These are phyloP conservation scores for Thalassiosira oceanica DNA, from an alignment of 352 stramenopile genomes.

Conservation along the genomic window DNA sequence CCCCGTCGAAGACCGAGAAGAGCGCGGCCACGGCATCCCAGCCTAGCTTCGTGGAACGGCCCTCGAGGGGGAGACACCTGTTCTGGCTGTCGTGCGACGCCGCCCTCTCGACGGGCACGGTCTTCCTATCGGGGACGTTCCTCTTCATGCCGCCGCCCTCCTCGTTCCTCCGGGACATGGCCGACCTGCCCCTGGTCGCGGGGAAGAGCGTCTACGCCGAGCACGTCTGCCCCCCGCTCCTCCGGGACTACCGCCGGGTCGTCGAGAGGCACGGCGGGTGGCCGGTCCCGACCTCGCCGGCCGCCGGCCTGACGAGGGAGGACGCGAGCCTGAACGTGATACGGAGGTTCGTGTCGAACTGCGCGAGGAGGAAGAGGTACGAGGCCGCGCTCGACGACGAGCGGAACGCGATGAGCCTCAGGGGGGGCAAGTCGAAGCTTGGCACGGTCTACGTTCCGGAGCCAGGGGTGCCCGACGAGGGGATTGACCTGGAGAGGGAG, in stretches of 20 bases:
- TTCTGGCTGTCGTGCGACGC: slow-evolving; percentile 18
- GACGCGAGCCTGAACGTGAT: slow-evolving; percentile 45
- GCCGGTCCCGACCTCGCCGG: slow-evolving; percentile 14
- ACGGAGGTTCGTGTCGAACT: slow-evolving; percentile 40
- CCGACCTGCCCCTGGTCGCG: slow-evolving; percentile 36
- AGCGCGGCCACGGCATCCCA: not conserved
- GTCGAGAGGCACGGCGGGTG: slow-evolving; percentile 36
- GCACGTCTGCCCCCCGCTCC: slow-evolving; percentile 42
- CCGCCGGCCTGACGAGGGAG: slow-evolving; percentile 28
- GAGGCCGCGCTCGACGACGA: slow-evolving; percentile 35
- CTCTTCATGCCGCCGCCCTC: slow-evolving; percentile 43
- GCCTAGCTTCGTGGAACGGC: too few species aligned
- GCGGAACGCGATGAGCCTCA: slow-evolving; percentile 8
- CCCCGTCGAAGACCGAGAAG: not conserved
- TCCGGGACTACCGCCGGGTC: slow-evolving; percentile 37
- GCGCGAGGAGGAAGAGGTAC: slow-evolving; percentile 37
- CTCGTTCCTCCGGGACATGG: slow-evolving; percentile 41
- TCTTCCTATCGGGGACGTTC: slow-evolving; percentile 35
- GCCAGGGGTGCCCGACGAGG: slow-evolving; percentile 32
- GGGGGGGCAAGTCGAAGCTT: slow-evolving; percentile 12
- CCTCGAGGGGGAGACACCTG: slow-evolving; percentile 11
- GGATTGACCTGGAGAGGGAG: too few species aligned
- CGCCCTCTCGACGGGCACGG: slow-evolving; percentile 18
- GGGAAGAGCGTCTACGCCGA: slow-evolving; percentile 46
- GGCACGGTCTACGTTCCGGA: slow-evolving; percentile 30